phyloP scores from a whole-genome alignment of 1,139 yeast species.

The Martiniozyma asiatica region DNA sequence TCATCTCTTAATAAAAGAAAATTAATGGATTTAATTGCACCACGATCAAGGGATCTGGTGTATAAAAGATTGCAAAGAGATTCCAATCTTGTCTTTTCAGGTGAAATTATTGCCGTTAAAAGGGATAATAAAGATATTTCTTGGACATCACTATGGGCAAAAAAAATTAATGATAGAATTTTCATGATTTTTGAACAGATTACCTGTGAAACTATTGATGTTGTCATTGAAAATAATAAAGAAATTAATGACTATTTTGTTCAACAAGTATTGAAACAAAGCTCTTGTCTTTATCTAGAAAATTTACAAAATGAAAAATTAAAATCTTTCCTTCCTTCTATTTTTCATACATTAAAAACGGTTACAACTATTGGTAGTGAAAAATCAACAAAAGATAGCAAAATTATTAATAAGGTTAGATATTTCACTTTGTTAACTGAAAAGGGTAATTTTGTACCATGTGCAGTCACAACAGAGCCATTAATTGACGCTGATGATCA shows the following conservation, averaged over 20 bases:
- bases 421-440: constrained; percentile 48
- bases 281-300: constrained; percentile 27
- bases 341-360: constrained; percentile 12
- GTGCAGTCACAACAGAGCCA: constrained; percentile 57
- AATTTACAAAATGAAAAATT: constrained; percentile 20
- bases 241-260: constrained; percentile 21
- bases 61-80: constrained; percentile 37
- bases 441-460: constrained; percentile 37
- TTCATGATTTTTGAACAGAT: constrained; percentile 85
- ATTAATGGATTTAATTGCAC: constrained; percentile 66
- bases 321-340: constrained; percentile 21
- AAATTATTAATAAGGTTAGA: constrained; percentile 39
- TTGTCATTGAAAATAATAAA: constrained; percentile 30
- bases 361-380: constrained; percentile 16
- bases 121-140: constrained; percentile 39
- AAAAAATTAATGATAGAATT: constrained; percentile 53
- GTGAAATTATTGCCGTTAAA: constrained; percentile 48
- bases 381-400: constrained; percentile 27
- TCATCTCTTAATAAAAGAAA: constrained; percentile 50
- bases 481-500: constrained; percentile 25
- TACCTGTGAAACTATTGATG: constrained; percentile 67
- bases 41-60: constrained; percentile 59
- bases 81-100: constrained; percentile 38
- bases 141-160: constrained; percentile 86
- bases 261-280: constrained; percentile 29